Percentiles rank a stretch among this genome's conserved stretches.
Evolutionary conservation across 768 basidiomycete genomes (phyloP).

Genomic region (Hemileccinum impolitum): DNA sequence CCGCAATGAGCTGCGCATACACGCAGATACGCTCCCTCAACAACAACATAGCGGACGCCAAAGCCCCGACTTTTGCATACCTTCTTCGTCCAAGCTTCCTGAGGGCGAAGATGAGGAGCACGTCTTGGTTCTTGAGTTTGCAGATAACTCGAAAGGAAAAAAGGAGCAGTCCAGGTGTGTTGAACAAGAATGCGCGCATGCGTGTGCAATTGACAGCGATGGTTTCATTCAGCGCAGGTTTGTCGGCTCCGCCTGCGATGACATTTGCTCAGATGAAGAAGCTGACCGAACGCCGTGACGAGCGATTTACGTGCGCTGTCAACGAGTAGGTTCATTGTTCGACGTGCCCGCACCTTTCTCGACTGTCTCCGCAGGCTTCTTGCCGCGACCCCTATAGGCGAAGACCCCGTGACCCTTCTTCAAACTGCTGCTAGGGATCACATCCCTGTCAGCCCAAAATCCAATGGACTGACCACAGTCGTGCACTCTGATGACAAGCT

Average conservation of each 20-base stretch:
- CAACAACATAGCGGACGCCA: conserved; percentile 25
- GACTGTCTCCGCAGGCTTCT: conserved; percentile 46
- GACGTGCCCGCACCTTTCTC: not conserved
- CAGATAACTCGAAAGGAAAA: conserved; percentile 40
- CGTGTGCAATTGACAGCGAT: not conserved
- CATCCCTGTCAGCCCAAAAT: conserved; percentile 61
- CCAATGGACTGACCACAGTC: not conserved
- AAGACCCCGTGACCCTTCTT: conserved; percentile 62
- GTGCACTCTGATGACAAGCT: conserved; percentile 6
- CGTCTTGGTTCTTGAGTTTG: conserved; percentile 51
- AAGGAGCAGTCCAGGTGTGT: conserved; percentile 28
- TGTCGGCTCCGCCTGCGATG: conserved; percentile 34
- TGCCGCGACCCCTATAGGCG: conserved; percentile 43
- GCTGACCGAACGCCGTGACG: conserved; percentile 68
- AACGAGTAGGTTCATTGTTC: conserved; percentile 50
- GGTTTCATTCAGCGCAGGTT: conserved; percentile 12
- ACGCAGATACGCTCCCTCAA: conserved; percentile 34
- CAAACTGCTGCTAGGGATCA: conserved; percentile 66
- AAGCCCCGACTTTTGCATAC: conserved; percentile 42
- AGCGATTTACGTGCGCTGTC: conserved; percentile 59
- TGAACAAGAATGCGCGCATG: not conserved
- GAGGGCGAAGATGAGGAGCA: conserved; percentile 39
- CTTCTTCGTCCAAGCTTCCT: conserved; percentile 26
- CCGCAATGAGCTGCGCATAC: conserved; percentile 54
- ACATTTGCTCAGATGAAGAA: conserved; percentile 61